phyloP scores from a whole-genome alignment of 169 alveolate genomes.

The Cryptosporidium baileyi region DNA sequence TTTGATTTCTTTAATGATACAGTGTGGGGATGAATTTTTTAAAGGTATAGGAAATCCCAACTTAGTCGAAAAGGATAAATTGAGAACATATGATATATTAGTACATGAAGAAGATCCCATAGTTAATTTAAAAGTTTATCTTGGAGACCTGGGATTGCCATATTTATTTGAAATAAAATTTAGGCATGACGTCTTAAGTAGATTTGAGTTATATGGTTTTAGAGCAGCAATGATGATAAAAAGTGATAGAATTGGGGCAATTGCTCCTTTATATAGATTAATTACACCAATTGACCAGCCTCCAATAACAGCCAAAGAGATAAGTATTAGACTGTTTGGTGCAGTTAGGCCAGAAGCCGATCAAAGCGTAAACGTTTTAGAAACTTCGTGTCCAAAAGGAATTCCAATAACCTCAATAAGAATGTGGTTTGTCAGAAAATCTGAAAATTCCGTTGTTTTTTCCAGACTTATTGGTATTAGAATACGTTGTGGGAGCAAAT shows the following conservation, averaged over 20 bases:
- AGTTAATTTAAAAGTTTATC: slow-evolving; percentile 39
- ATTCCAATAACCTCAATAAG: slow-evolving; percentile 57
- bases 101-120: slow-evolving; percentile 66
- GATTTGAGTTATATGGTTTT: slow-evolving; percentile 57
- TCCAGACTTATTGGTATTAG: slow-evolving; percentile 50
- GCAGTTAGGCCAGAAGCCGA: slow-evolving; percentile 65
- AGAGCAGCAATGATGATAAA: slow-evolving; percentile 67
- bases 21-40: slow-evolving; percentile 67
- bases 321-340: slow-evolving; percentile 40
- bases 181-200: slow-evolving; percentile 39
- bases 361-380: slow-evolving; percentile 34
- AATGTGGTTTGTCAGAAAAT: slow-evolving; percentile 68
- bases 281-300: slow-evolving; percentile 43
- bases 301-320: slow-evolving; percentile 67
- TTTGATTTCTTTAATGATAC: slow-evolving; percentile 27
- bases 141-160: slow-evolving; percentile 59
- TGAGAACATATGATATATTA: slow-evolving; percentile 45
- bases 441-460: neutral
- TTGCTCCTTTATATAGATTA: slow-evolving; percentile 32
- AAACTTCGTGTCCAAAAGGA: slow-evolving; percentile 48
- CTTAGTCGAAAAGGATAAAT: slow-evolving; percentile 4
- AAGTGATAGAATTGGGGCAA: slow-evolving; percentile 56
- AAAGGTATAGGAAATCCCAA: slow-evolving; percentile 56
- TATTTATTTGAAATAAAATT: slow-evolving; percentile 39
- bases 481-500: slow-evolving; percentile 47